Evolutionary conservation across 257 asterid genomes (phyloP).

Genomic region (Solanum ahanhuiri): DNA sequence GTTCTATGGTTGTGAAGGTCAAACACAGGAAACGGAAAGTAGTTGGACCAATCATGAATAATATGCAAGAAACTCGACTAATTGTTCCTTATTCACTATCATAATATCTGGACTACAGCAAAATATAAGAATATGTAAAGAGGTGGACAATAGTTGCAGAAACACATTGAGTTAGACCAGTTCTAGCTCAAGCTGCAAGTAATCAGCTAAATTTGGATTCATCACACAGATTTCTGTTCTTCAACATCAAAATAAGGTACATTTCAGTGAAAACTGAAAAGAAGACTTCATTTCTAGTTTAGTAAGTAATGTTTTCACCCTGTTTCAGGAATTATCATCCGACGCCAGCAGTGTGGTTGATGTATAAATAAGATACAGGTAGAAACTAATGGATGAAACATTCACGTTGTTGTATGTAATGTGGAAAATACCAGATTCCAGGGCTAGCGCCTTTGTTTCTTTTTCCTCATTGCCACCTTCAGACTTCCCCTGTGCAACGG

Average conservation of each 20-base stretch:
- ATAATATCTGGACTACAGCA: neutral
- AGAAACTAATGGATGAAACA: neutral
- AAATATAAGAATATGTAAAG: neutral
- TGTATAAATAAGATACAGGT: neutral
- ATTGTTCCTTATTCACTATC: neutral
- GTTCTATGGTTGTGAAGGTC: neutral
- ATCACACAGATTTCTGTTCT: neutral
- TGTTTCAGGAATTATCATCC: neutral
- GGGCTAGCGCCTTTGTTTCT: constrained; percentile 15
- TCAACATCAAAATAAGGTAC: neutral
- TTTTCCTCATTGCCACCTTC: constrained; percentile 25
- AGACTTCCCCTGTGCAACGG: constrained; percentile 16
- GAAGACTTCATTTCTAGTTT: neutral
- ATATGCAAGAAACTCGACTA: neutral
- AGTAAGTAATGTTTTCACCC: neutral
- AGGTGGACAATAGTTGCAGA: neutral
- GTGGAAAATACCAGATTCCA: constrained; percentile 33
- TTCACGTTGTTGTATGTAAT: neutral
- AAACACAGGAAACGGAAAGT: neutral
- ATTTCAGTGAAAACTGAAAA: neutral
- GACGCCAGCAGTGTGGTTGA: neutral
- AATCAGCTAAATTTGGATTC: neutral
- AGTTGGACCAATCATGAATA: neutral
- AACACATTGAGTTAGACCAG: neutral
- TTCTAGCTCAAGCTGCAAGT: neutral